Base-by-base conservation (phyloP, 768 basidiomycete species). In the Lactarius indigo region DNA sequence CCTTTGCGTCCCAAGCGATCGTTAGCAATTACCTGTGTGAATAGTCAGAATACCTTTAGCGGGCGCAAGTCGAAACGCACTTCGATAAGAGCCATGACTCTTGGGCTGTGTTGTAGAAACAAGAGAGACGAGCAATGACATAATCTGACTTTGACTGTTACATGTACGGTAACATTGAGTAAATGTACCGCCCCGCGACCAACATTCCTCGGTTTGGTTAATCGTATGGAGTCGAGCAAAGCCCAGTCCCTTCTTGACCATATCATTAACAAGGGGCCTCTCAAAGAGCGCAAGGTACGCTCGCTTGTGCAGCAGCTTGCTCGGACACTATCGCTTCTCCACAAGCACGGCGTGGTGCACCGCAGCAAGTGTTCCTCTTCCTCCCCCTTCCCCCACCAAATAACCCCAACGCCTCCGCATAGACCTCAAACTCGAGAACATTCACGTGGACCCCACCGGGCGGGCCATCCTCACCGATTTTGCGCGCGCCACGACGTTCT, bases 1-100 rank as follows among this genome's bases (percentile, higher is more conserved):
- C 95, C 94, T 89, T 96, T 96, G 68, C 91, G 87, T 63, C 96
- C 95, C 57, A 96, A 83, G 76, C 95, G 91, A 82, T 96, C 94
- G 79, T 98, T 98, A 9, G 94, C 95, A 73, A 96, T 96, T 70
- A 97, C 85, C 88, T 97, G 73, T 13, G 5, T 18, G 69, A 55
- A 55, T 56, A 2, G 35, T 61, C 28, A 64, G 59, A 26, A 26
- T 12, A 41, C 9, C 5, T 18, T 4, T 33, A 1, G 20, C 30
- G 31, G 3, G 18, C 59, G 23, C 35, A 6, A 1, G 52, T 30
- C 18, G 26, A 39, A 50, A 12, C 74, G 28, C 64, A 77, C 76
- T 71, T 77, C 76, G 66, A 77, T 77, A 28, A 77, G 71, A 26
- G 74, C 64, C 76, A 77, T 77, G 50, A 52, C 47, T 12, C 50